Conservation (phyloP, 169 alveolate species). For the Cryptosporidium sp. region DNA sequence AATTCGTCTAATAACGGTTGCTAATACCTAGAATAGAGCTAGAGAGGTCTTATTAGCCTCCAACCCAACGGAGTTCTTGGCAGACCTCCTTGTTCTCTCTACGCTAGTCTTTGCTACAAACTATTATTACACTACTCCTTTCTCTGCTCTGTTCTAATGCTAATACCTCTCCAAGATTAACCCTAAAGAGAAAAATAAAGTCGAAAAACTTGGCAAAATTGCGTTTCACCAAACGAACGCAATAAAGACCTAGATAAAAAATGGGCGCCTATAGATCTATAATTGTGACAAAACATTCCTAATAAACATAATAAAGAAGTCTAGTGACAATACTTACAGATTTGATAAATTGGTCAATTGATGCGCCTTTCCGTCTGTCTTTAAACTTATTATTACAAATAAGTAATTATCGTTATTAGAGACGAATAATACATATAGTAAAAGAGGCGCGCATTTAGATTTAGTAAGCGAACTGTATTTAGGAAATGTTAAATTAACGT, state of each 20-base stretch:
- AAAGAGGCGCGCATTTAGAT: not conserved
- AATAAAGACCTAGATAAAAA: not conserved
- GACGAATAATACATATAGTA: not conserved
- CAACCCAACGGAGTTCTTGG: not conserved
- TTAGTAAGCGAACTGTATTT: not conserved
- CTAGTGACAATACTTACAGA: not conserved
- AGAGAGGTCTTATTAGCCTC: not conserved
- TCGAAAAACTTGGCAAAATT: not conserved
- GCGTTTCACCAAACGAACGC: not conserved
- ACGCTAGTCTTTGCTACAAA: too few relatives aligned
- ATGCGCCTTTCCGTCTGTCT: not conserved
- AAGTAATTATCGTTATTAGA: not conserved
- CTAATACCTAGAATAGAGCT: not conserved
- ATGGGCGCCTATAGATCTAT: not conserved
- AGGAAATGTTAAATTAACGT: not conserved
- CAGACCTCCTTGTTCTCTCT: too few relatives aligned
- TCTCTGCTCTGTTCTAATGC: too few relatives aligned
- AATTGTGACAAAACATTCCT: not conserved
- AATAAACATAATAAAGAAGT: not conserved
- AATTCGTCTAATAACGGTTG: not conserved
- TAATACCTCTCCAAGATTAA: too few relatives aligned
- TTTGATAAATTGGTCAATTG: not conserved
- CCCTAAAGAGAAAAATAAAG: too few relatives aligned
- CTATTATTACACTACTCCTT: too few relatives aligned
- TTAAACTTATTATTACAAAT: not conserved